Evolutionary conservation across 1,284 basidiomycete species (phyloP), one percentile per base, ranked within the genome.

Genomic region (Cutaneotrichosporon sp.): DNA sequence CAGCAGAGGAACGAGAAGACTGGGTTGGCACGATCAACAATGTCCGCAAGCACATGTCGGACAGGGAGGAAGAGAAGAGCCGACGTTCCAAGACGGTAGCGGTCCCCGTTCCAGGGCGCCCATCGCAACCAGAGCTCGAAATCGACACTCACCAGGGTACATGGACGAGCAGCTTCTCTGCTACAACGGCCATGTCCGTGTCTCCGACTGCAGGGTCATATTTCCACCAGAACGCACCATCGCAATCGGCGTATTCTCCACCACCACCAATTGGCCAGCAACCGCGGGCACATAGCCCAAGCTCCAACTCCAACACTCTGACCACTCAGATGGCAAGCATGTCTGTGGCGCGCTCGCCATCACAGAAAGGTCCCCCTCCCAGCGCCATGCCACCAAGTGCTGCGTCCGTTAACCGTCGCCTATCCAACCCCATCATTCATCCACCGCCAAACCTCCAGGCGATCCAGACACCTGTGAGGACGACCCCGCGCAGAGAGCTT

Each of bases 21-120:
- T 99, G 97, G 97, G 89, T 97, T 47, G 81, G 82, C 21, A 88
- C 88, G 4, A 88, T 98, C 76, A 92, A 92, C 74, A 86, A 87
- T 5, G 88, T 90, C 16, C 85, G 89, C 64, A 86, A 87, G 67
- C 84, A 85, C 9, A 80, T 92, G 36, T 81, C 87, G 65, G 79
- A 80, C 49, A 61, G 68, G 30, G 75, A 78, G 47, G 76, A 79
- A 51, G 73, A 73, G 58, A 58, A 36, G 10, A 59, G 55, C 49
- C 61, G 56, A 1, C 47, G 50, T n/a, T 30, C 40, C 26, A 34
- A 57, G 56, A 22, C 58, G 18, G 26, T 31, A 2, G 52, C 64
- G 4, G 36, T 61, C 5, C 38, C 61, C 10, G 55, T 49, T 38
- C 62, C 51, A n/a, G 36, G 38, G 16, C 61, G 26, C 18, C 8